Evolutionary conservation across 768 basidiomycete species (phyloP).

Genomic region (Naematelia aurantialba): DNA sequence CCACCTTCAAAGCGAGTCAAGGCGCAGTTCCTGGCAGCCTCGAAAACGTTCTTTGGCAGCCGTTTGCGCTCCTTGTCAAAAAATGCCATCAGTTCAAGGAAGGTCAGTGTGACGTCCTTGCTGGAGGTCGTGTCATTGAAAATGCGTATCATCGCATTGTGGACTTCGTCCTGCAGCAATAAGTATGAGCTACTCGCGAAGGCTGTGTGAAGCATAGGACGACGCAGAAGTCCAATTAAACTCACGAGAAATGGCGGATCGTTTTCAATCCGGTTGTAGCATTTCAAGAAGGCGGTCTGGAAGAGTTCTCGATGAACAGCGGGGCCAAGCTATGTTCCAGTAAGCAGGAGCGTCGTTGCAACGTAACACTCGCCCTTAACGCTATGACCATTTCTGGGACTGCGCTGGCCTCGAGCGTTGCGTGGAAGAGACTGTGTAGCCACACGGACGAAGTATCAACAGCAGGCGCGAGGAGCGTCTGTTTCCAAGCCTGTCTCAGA

Average conservation of each 20-base stretch:
- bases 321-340: slow-evolving; percentile 31
- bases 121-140: slow-evolving; percentile 17
- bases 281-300: slow-evolving; percentile 40
- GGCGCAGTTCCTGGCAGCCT: slow-evolving; percentile 34
- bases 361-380: slow-evolving; percentile 23
- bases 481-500: slow-evolving; percentile 34
- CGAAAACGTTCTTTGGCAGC: slow-evolving; percentile 17
- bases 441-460: slow-evolving; percentile 29
- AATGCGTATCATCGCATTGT: slow-evolving; percentile 19
- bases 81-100: slow-evolving; percentile 39
- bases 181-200: not conserved
- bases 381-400: slow-evolving; percentile 33
- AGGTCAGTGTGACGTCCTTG: slow-evolving; percentile 22
- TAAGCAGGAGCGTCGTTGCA: not conserved
- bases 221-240: not conserved
- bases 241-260: slow-evolving; percentile 27
- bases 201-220: not conserved
- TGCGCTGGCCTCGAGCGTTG: slow-evolving; percentile 33
- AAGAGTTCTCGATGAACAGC: slow-evolving; percentile 39
- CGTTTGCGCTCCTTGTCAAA: slow-evolving; percentile 31
- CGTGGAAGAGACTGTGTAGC: slow-evolving; percentile 39
- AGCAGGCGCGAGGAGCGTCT: slow-evolving; percentile 27
- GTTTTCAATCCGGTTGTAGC: slow-evolving; percentile 32
- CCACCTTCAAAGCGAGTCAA: slow-evolving; percentile 27
- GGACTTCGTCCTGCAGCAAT: slow-evolving; percentile 20